A percentile compares a stretch with the other conserved stretches of the same genome.
Evolutionary conservation across 2,329 filamentous ascomycete genomes (phyloP).

Genomic region (Aspergillus eucalypticola): DNA sequence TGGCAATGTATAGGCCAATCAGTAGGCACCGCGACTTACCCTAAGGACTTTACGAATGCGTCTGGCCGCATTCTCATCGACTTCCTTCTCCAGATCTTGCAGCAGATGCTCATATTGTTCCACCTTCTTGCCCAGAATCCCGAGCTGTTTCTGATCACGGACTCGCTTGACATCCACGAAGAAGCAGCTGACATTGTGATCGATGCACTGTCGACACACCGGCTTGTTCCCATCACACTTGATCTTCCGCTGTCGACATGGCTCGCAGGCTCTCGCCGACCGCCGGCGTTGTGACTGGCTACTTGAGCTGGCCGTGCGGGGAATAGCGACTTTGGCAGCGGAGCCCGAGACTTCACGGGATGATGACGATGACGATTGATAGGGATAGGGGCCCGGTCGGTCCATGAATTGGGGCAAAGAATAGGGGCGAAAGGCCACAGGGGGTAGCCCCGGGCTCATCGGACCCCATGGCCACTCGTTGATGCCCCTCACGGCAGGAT

Average conservation of each 20-base stretch:
- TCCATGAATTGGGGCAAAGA: constrained; percentile 4
- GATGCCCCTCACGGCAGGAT: background rate
- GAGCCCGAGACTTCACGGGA: constrained; percentile 4
- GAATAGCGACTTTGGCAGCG: constrained; percentile 32
- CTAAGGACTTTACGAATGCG: constrained; percentile 29
- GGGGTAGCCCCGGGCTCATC: constrained; percentile 4
- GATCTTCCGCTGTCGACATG: constrained; percentile 37
- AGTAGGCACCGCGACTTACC: constrained; percentile 14
- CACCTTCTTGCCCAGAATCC: constrained; percentile 24
- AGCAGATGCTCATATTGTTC: constrained; percentile 32
- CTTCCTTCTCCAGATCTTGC: constrained; percentile 26
- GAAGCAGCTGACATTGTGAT: constrained; percentile 25
- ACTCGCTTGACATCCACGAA: constrained; percentile 40
- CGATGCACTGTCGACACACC: constrained; percentile 30
- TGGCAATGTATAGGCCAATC: too few species aligned
- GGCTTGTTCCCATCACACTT: constrained; percentile 37
- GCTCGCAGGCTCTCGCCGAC: constrained; percentile 37
- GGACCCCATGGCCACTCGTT: constrained; percentile 18
- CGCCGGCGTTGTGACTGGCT: constrained; percentile 26
- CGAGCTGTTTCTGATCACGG: constrained; percentile 37
- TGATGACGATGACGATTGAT: constrained; percentile 12
- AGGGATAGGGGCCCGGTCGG: background rate
- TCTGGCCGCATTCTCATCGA: constrained; percentile 22
- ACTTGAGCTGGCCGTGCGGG: constrained; percentile 25
- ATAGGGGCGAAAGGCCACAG: constrained; percentile 13